A percentile compares a stretch with the other conserved stretches of the same genome.
phyloP scores from a whole-genome alignment of 129 eudicot genomes.

The Logfia minima region DNA sequence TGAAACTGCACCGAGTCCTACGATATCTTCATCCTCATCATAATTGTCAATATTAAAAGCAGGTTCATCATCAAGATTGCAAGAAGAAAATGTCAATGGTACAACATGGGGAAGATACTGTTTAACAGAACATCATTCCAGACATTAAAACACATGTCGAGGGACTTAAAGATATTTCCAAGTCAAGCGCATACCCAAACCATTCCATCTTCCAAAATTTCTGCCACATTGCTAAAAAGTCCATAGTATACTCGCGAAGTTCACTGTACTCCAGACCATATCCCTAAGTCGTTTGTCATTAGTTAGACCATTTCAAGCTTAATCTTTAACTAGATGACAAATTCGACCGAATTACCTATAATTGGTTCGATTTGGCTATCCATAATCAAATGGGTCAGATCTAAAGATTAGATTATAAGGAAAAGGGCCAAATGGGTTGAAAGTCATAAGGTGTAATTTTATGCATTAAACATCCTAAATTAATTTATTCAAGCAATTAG shows the following conservation, averaged over 20 bases:
- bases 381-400: neutral
- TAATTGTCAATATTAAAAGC: constrained; percentile 78
- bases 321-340: neutral
- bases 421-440: neutral
- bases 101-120: constrained; percentile 95
- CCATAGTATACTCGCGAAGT: constrained; percentile 92
- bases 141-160: neutral
- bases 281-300: constrained; percentile 51
- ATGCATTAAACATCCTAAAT: neutral
- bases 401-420: neutral
- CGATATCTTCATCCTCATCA: constrained; percentile 68
- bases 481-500: neutral
- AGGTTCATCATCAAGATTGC: constrained; percentile 96
- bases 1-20: constrained; percentile 78
- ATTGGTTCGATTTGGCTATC: neutral
- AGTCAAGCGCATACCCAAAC: constrained; percentile 47
- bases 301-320: constrained; percentile 20
- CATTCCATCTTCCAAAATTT: constrained; percentile 79
- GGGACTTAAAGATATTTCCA: neutral
- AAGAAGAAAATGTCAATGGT: constrained; percentile 77
- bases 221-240: constrained; percentile 83
- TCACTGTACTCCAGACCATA: constrained; percentile 76
- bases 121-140: constrained; percentile 25
- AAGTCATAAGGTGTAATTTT: neutral
- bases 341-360: neutral